phyloP scores from a whole-genome alignment of 2,329 filamentous ascomycete species.

The Verticillium isaacii region DNA sequence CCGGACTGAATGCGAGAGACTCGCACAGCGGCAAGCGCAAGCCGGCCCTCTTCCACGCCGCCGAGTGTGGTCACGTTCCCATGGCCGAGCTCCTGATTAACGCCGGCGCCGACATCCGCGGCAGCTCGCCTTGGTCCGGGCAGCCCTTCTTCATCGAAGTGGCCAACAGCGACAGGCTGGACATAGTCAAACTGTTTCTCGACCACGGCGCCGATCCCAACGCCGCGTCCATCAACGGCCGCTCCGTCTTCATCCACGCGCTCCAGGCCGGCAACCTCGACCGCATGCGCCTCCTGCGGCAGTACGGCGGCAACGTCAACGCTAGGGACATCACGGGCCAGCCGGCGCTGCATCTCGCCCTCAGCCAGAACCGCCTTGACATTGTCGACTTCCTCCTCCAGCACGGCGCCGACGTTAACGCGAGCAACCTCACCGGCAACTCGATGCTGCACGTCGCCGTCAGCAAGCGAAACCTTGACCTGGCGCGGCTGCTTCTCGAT shows the following conservation, averaged over 20 bases:
- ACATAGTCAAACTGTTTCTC: conserved; percentile 18
- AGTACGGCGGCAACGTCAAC: conserved; percentile 21
- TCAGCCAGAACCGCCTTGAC: conserved; percentile 20
- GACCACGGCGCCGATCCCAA: conserved; percentile 29
- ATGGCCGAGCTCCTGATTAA: conserved; percentile 14
- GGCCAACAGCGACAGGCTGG: conserved; percentile 6
- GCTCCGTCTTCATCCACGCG: conserved; percentile 23
- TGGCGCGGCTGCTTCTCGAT: conserved; percentile 12
- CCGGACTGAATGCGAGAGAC: conserved; percentile 15
- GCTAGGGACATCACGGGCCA: conserved; percentile 13
- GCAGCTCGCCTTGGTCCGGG: conserved; percentile 18
- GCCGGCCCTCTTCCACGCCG: conserved; percentile 18
- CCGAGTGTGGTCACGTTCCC: conserved; percentile 9
- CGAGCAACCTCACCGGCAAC: conserved; percentile 21
- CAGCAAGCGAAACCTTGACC: conserved; percentile 17
- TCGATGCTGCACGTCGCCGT: conserved; percentile 28
- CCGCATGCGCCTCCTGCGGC: conserved; percentile 7
- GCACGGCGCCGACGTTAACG: conserved; percentile 26
- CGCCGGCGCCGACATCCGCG: conserved; percentile 21
- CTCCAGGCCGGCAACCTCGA: conserved; percentile 12
- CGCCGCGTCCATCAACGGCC: conserved; percentile 22
- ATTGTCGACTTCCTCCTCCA: conserved; percentile 27
- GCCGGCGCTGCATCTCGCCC: conserved; percentile 19
- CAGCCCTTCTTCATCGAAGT: conserved; percentile 21
- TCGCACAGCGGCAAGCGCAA: conserved; percentile 12